Conservation (phyloP, 768 basidiomycete species). For the Mycena crocata region DNA sequence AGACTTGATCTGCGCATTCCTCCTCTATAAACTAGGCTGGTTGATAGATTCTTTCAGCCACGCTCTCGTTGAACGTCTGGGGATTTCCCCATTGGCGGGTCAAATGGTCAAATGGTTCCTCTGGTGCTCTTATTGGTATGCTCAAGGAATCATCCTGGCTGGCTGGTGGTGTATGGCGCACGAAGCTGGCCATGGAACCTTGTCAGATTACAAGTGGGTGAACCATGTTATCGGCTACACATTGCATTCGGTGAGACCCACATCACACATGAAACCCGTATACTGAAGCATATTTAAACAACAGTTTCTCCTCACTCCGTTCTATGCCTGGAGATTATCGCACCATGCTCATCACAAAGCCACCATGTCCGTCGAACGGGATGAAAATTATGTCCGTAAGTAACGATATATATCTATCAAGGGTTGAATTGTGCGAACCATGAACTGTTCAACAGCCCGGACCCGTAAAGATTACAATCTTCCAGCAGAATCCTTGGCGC, state of each 20-base stretch:
- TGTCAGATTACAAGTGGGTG: slow-evolving; percentile 45
- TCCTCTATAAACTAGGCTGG: slow-evolving; percentile 53
- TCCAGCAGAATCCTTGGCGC: slow-evolving; percentile 54
- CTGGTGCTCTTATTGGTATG: slow-evolving; percentile 55
- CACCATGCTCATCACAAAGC: slow-evolving; percentile 69
- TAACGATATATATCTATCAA: not conserved
- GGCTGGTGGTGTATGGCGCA: slow-evolving; percentile 59
- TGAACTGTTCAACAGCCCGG: slow-evolving; percentile 39
- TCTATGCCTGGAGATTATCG: slow-evolving; percentile 77
- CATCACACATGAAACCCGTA: slow-evolving; percentile 47
- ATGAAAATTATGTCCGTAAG: slow-evolving; percentile 74
- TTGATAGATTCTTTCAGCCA: slow-evolving; percentile 42
- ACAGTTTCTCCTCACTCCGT: slow-evolving; percentile 60
- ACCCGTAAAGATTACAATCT: slow-evolving; percentile 56
- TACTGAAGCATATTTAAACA: slow-evolving; percentile 54
- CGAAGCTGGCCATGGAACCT: slow-evolving; percentile 55
- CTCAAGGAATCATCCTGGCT: slow-evolving; percentile 55
- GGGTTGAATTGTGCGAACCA: not conserved
- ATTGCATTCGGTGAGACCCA: slow-evolving; percentile 47
- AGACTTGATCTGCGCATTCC: slow-evolving; percentile 53
- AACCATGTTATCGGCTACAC: slow-evolving; percentile 40
- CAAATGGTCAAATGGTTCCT: slow-evolving; percentile 40
- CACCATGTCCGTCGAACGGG: slow-evolving; percentile 69
- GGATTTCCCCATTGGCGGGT: slow-evolving; percentile 23
- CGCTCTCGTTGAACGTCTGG: slow-evolving; percentile 2